phyloP scores from a whole-genome alignment of 192 early-diverging fungal species.

The Mortierella antarctica region DNA sequence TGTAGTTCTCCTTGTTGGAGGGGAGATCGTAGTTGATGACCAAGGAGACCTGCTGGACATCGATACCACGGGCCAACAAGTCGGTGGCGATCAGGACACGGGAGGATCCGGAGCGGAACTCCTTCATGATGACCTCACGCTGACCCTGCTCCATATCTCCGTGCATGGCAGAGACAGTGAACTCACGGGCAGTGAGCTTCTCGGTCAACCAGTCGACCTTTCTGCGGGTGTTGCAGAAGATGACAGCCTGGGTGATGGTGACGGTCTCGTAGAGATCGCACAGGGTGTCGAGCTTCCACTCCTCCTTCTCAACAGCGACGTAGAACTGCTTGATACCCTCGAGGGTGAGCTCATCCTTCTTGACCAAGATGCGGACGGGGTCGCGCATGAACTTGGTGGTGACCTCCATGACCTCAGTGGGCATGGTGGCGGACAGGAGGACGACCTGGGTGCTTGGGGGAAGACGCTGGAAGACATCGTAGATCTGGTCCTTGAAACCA shows the following conservation, averaged over 20 bases:
- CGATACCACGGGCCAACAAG: slow-evolving; percentile 98
- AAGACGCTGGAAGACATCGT: slow-evolving; percentile 95
- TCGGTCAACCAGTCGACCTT: slow-evolving; percentile 99
- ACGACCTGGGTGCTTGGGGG: slow-evolving; percentile 94
- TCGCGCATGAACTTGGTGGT: slow-evolving; percentile 99
- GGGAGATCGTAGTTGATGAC: slow-evolving; percentile 95
- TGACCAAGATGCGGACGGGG: slow-evolving; percentile 98
- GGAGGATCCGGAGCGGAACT: slow-evolving; percentile 97
- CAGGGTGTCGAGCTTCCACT: slow-evolving; percentile 99
- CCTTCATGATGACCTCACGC: slow-evolving; percentile 98
- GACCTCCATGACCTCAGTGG: slow-evolving; percentile 93
- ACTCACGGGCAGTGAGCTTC: slow-evolving; percentile 88
- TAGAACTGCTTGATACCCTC: slow-evolving; percentile 98
- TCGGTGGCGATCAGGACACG: slow-evolving; percentile 99
- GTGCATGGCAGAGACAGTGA: slow-evolving; percentile 99
- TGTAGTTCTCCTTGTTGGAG: slow-evolving; percentile 98
- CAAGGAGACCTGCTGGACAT: slow-evolving; percentile 99
- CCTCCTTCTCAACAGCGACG: slow-evolving; percentile 98
- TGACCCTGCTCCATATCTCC: slow-evolving; percentile 98
- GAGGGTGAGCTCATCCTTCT: slow-evolving; percentile 95
- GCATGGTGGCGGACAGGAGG: slow-evolving; percentile 97
- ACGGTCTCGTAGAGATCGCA: slow-evolving; percentile 99
- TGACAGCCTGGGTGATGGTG: slow-evolving; percentile 98
- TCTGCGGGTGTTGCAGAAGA: slow-evolving; percentile 99
- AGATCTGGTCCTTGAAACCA: slow-evolving; percentile 99